Percentiles rank a stretch among this genome's conserved stretches.
Conservation (phyloP, 23 red algal species). For the Pyropia haitanensis region DNA sequence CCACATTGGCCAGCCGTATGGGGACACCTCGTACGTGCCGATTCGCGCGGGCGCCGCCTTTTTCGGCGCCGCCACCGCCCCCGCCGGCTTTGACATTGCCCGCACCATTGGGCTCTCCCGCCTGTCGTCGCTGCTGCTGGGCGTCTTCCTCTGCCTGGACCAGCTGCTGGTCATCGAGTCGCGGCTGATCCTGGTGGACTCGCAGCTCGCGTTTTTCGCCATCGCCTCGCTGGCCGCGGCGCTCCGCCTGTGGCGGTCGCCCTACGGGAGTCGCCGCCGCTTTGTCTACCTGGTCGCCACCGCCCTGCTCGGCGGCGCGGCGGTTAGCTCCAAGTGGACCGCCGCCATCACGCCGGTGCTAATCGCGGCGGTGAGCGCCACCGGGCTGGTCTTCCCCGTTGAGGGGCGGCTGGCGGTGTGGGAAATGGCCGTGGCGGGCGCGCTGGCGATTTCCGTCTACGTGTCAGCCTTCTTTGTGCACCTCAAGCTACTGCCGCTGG, state of each 20-base stretch:
- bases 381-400: slow-evolving; percentile 16
- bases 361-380: slow-evolving; percentile 24
- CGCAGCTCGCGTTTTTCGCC: slow-evolving; percentile 67
- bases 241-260: slow-evolving; percentile 37
- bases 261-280: slow-evolving; percentile 5
- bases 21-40: slow-evolving; percentile 22
- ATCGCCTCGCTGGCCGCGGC: slow-evolving; percentile 26
- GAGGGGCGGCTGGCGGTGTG: slow-evolving; percentile 5
- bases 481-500: no score
- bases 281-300: slow-evolving; percentile 11
- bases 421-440: slow-evolving; percentile 19
- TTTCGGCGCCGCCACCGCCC: slow-evolving; percentile 50
- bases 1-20: slow-evolving; percentile 13
- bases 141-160: slow-evolving; percentile 41
- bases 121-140: slow-evolving; percentile 18
- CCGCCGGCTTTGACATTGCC: slow-evolving; percentile 34
- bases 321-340: slow-evolving; percentile 85
- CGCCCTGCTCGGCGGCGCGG: slow-evolving; percentile 20
- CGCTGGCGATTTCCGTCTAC: slow-evolving; percentile 11
- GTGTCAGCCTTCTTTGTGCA: slow-evolving; percentile 14
- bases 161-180: slow-evolving; percentile 69
- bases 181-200: slow-evolving; percentile 81
- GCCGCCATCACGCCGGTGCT: slow-evolving; percentile 68
- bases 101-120: slow-evolving; percentile 25
- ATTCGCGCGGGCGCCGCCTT: slow-evolving; percentile 36